Base-by-base conservation (phyloP, 1,284 basidiomycete genomes). In the Irpex sp. region DNA sequence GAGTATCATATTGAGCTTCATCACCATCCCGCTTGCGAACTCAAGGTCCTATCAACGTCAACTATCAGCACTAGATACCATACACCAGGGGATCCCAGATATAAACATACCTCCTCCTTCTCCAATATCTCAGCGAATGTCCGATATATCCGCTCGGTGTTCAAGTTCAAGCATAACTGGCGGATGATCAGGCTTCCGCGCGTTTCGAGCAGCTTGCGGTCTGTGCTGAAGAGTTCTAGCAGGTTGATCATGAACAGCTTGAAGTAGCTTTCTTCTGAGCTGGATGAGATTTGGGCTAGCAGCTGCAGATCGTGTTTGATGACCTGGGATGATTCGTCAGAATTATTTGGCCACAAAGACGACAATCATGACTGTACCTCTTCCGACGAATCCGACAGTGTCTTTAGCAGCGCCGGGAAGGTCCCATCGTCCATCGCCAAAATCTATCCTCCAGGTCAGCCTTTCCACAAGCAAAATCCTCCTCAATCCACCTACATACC, bases 91-190 rank as follows among this genome's bases (percentile, higher is more conserved):
- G 3, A 33, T 33, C 31, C 31, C 31, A 3, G 31, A 33, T 6
- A 33, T 6, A 33, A 33, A 33, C 84, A 66, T 65, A 94, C 94
- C 78, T 98, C 97, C 78, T 99, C 97, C 74, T 95, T 95, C 79
- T 99, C 97, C 66, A 99, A 76, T 58, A 99, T 95, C 77, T 98
- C 97, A 0, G 97, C 97, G 69, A 98, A 93, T 0, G 95, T 94
- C 61, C 93, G 84, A 74, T 98, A 99, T 72, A 99, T 98, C 68
- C 92, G 84, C 75, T 99, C 97, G 0, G 96, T 95, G 72, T 97
- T 97, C 61, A 99, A 83, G 71, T 95, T 94, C 47, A 96, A 78
- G 73, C 97, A 99, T 5, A 99, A 81, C 72, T 99, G 96, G 4
- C 97, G 86, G 62, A 99, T 96, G 72, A 99, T 99, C 46, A 99